Conservation (phyloP, 768 basidiomycete species). For the Leucogyrophana mollusca region DNA sequence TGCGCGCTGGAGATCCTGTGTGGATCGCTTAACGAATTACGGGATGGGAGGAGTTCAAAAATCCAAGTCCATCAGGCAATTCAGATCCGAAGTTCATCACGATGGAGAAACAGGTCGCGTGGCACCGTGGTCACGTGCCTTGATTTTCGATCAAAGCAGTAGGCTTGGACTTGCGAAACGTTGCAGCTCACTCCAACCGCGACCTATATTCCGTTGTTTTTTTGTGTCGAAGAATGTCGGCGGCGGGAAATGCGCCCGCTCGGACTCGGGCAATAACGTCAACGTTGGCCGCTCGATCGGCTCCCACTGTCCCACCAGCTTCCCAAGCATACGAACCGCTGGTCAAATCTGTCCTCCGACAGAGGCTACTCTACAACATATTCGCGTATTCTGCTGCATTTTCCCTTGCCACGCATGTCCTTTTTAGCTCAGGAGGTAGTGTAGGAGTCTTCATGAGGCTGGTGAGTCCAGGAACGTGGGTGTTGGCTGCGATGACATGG, state of each 20-base stretch:
- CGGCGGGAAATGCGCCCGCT: neutral
- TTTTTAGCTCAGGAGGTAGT: slow-evolving; percentile 27
- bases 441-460: slow-evolving; percentile 31
- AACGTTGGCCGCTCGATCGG: slow-evolving; percentile 37
- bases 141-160: too few relatives aligned
- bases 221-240: neutral
- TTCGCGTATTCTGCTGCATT: slow-evolving; percentile 50
- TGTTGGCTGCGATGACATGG: slow-evolving; percentile 47
- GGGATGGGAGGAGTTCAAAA: too few relatives aligned
- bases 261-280: slow-evolving; percentile 40
- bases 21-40: too few relatives aligned
- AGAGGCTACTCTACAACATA: slow-evolving; percentile 55
- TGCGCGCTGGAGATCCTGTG: too few relatives aligned
- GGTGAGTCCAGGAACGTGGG: slow-evolving; percentile 43
- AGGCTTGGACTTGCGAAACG: too few relatives aligned
- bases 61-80: too few relatives aligned
- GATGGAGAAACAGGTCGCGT: too few relatives aligned
- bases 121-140: too few relatives aligned
- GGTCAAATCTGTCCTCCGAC: slow-evolving; percentile 58
- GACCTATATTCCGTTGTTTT: too few relatives aligned
- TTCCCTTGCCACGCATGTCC: slow-evolving; percentile 41
- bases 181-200: too few relatives aligned
- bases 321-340: slow-evolving; percentile 63
- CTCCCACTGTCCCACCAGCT: slow-evolving; percentile 57
- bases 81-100: too few relatives aligned